These are phyloP conservation scores for Xylaria multiplex DNA, from an alignment of 2,329 filamentous ascomycete genomes.

Conservation along the genomic window DNA sequence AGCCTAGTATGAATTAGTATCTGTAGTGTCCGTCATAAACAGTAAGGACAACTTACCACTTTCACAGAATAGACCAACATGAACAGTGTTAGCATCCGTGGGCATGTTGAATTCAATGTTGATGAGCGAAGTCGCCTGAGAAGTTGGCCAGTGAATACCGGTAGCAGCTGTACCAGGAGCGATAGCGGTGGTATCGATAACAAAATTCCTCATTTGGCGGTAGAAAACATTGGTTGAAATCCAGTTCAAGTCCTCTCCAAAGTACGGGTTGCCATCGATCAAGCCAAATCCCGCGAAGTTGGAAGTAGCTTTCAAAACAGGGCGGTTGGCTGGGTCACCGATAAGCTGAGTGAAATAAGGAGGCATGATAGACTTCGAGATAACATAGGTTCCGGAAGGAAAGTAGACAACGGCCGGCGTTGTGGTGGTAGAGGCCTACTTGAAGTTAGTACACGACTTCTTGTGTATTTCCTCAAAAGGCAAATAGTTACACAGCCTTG, in stretches of 20 bases:
- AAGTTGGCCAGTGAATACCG: conserved; percentile 72
- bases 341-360: conserved; percentile 73
- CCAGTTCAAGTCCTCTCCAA: conserved; percentile 52
- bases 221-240: conserved; percentile 70
- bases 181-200: conserved; percentile 63
- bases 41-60: conserved; percentile 42
- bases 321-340: conserved; percentile 66
- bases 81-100: conserved; percentile 44
- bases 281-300: conserved; percentile 66
- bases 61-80: conserved; percentile 50
- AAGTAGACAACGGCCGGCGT: conserved; percentile 58
- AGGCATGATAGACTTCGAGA: conserved; percentile 66
- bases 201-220: conserved; percentile 71
- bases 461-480: background rate
- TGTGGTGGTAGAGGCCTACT: conserved; percentile 53
- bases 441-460: conserved; percentile 12
- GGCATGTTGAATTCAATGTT: conserved; percentile 62
- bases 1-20: conserved; percentile 45
- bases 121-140: conserved; percentile 64
- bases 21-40: background rate
- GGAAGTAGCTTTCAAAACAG: conserved; percentile 63
- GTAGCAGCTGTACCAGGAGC: conserved; percentile 47
- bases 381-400: conserved; percentile 63
- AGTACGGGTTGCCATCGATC: conserved; percentile 67
- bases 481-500: conserved; percentile 53